Evolutionary conservation across 2,329 filamentous ascomycete genomes (phyloP).

Genomic region (Fusarium brachygibbosum): DNA sequence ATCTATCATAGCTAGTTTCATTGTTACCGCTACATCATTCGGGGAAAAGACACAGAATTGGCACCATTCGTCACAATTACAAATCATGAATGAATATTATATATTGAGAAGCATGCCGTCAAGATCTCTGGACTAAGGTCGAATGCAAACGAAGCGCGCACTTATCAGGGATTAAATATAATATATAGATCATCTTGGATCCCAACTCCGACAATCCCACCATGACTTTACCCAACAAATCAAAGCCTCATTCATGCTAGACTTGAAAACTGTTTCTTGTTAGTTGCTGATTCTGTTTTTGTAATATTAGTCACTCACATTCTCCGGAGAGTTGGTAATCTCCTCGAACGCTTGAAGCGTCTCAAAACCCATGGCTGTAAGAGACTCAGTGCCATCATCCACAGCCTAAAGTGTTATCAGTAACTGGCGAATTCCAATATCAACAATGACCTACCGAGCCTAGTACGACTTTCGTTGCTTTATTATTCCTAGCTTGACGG

Average conservation of each 20-base stretch:
- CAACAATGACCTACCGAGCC: conserved; percentile 75
- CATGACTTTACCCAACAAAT: not conserved
- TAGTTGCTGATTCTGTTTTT: not conserved
- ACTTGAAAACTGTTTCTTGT: conserved; percentile 30
- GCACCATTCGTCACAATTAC: not conserved
- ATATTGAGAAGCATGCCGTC: not conserved
- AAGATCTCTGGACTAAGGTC: not conserved
- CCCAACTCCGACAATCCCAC: not conserved
- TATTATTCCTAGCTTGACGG: conserved; percentile 84
- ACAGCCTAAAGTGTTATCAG: conserved; percentile 65
- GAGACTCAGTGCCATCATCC: conserved; percentile 79
- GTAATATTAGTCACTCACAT: conserved; percentile 52
- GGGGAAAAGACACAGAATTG: not conserved
- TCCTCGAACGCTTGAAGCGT: conserved; percentile 86
- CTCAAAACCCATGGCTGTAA: conserved; percentile 84
- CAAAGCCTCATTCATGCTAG: conserved; percentile 11
- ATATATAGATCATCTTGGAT: not conserved
- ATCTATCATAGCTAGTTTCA: not conserved
- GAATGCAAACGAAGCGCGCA: not conserved
- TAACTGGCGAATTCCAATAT: not conserved
- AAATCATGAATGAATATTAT: not conserved
- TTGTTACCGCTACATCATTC: not conserved
- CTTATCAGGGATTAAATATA: not conserved
- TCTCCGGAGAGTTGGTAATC: conserved; percentile 73
- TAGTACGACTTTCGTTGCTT: conserved; percentile 78